Conservation (phyloP, 805 yeast genomes). For the Brettanomyces nanus region DNA sequence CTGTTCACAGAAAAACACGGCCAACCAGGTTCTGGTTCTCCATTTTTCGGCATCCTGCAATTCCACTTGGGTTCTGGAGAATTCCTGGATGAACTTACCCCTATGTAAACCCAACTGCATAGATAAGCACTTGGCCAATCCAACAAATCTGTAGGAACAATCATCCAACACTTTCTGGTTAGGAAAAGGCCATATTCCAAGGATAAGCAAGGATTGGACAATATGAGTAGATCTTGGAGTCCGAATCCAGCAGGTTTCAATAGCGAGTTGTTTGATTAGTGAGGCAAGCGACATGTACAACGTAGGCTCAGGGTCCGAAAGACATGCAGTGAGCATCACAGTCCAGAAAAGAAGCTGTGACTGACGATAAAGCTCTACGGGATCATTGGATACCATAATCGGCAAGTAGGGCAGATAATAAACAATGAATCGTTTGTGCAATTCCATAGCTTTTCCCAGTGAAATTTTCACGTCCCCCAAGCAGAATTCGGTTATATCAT, state of each 20-base stretch:
- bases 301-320: constrained; percentile 82
- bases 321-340: constrained; percentile 76
- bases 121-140: constrained; percentile 76
- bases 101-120: constrained; percentile 85
- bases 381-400: constrained; percentile 60
- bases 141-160: constrained; percentile 81
- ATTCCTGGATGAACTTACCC: constrained; percentile 86
- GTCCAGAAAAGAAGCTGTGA: constrained; percentile 88
- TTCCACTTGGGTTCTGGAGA: constrained; percentile 81
- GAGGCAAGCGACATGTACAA: constrained; percentile 69
- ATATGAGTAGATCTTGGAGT: constrained; percentile 93
- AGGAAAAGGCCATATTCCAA: constrained; percentile 88
- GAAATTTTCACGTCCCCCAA: constrained; percentile 71
- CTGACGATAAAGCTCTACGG: constrained; percentile 71
- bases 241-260: constrained; percentile 86
- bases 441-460: constrained; percentile 55
- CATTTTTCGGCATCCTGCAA: constrained; percentile 88
- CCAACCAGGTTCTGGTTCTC: constrained; percentile 91
- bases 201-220: constrained; percentile 79
- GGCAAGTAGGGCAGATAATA: constrained; percentile 74
- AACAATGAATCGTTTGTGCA: constrained; percentile 61
- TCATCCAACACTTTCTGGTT: constrained; percentile 89
- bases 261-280: constrained; percentile 76
- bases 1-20: constrained; percentile 80
- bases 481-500: constrained; percentile 50